Evolutionary conservation across 352 stramenopile species (phyloP), one percentile per base, ranked within the genome.

Genomic region (Pythium dissimile): DNA sequence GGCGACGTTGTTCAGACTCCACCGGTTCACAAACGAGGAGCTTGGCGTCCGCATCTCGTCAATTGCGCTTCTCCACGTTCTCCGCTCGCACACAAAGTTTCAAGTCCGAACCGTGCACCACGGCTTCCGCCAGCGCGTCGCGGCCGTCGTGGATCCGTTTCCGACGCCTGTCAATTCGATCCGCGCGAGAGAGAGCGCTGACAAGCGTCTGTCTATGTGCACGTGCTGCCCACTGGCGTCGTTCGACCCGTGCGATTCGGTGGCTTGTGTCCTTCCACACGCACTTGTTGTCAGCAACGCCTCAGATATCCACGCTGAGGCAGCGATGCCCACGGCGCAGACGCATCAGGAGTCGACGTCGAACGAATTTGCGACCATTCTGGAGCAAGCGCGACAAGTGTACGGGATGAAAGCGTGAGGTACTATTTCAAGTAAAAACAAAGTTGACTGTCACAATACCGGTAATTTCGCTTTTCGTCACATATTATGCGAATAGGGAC

Each of bases 201-300:
- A 90, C 24, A 51, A 67, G 50, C 65, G 78, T 16, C 26, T 88
- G 47, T 50, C 53, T 13, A 51, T 54, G 23, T 91, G 81, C 41
- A 47, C 26, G 24, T 91, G 81, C 56, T 69, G 56, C 21, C 47
- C 53, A 6, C 31, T 20, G 5, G 72, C 63, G 0, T 59, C 72
- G 5, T 20, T 59, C 16, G 61, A 50, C 34, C 79, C 81, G 3
- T 91, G 81, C 37, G 60, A 76, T 21, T 86, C 75, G 3, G 62
- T 81, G 34, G 60, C 79, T 0, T 91, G 81, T 37, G 43, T 86
- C 15, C 52, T 91, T 4, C 78, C 73, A 0, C 78, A 91, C 35
- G 64, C 67, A 20, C 49, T 89, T 4, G 63, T 87, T 26, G 61
- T 91, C 16, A 77, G 55, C 20, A 71, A 59, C 30, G 44, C 24